Conservation (phyloP, 129 eudicot species). For the Artemisia annua region DNA sequence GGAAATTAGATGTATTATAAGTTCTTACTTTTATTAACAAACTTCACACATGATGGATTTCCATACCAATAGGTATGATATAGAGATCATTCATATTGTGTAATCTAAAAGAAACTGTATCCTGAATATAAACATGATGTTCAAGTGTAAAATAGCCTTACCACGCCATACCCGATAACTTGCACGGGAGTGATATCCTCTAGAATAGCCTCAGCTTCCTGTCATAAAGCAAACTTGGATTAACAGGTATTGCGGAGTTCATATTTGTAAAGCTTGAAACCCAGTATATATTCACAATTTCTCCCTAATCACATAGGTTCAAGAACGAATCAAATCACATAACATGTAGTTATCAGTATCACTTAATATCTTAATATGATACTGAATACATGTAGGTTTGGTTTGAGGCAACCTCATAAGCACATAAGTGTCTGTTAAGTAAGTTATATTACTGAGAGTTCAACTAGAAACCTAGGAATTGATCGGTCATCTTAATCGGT, state of each 20-base stretch:
- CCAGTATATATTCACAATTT: constrained; percentile 4
- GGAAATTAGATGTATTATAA: not conserved
- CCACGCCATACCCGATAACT: constrained; percentile 73
- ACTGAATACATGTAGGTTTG: constrained; percentile 2
- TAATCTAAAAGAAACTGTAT: constrained; percentile 8
- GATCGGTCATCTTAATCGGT: not conserved
- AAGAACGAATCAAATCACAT: not conserved
- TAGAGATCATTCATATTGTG: constrained; percentile 5
- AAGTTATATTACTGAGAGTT: constrained; percentile 1
- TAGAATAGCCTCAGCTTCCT: constrained; percentile 96
- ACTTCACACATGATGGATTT: constrained; percentile 12
- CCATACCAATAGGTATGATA: constrained; percentile 4
- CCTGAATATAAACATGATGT: not conserved
- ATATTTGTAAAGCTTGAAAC: constrained; percentile 6
- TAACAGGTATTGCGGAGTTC: constrained; percentile 21
- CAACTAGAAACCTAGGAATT: not conserved
- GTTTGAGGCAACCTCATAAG: not conserved
- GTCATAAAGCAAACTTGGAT: constrained; percentile 21
- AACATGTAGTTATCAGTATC: not conserved
- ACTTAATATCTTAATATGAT: not conserved
- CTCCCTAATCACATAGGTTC: constrained; percentile 1
- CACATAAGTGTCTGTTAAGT: not conserved
- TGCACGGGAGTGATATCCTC: constrained; percentile 70
- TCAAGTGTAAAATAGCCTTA: constrained; percentile 38
- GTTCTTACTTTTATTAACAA: not conserved